Percentiles rank a stretch among this genome's conserved stretches.
Conservation (phyloP, 1,139 yeast genomes). For the Sugiyamaella novakii region DNA sequence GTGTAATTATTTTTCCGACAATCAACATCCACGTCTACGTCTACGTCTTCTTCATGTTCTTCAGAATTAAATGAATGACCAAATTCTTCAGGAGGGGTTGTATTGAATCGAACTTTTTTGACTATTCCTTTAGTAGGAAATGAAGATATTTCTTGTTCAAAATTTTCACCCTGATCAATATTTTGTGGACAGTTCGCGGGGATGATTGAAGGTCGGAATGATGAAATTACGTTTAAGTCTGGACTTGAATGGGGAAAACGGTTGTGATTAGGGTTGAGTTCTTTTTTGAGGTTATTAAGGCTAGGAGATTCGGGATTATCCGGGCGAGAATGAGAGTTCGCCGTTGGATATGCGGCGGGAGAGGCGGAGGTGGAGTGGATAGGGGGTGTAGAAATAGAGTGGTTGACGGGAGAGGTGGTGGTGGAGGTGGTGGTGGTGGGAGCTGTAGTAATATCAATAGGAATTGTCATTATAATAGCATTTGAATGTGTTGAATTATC, state of each 20-base stretch:
- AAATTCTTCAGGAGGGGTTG: slow-evolving; percentile 11
- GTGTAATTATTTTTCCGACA: not conserved
- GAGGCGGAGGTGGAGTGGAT: slow-evolving; percentile 15
- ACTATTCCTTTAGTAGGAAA: not conserved
- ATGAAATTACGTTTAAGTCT: not conserved
- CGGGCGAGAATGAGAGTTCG: slow-evolving; percentile 12
- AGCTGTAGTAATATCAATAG: not conserved
- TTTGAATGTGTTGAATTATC: not conserved
- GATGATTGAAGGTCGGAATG: slow-evolving; percentile 5
- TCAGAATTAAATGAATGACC: slow-evolving; percentile 11
- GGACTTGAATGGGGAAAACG: not conserved
- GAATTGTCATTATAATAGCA: not conserved
- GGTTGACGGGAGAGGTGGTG: slow-evolving; percentile 4
- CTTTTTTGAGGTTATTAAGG: slow-evolving; percentile 4
- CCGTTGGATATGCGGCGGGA: slow-evolving; percentile 7
- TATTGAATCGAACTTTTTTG: slow-evolving; percentile 12
- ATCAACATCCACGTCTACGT: not conserved
- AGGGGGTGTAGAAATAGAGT: not conserved
- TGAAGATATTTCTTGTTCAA: not conserved
- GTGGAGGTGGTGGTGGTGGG: slow-evolving; percentile 5
- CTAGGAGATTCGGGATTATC: slow-evolving; percentile 9
- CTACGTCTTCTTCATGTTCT: not conserved
- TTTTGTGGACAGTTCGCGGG: too few species aligned
- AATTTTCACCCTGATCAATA: not conserved
- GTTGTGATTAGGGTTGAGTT: slow-evolving; percentile 1